Percentiles rank a stretch among this genome's conserved stretches.
These are phyloP conservation scores for Torulaspora franciscae DNA, from an alignment of 805 yeast genomes.

Conservation along the genomic window DNA sequence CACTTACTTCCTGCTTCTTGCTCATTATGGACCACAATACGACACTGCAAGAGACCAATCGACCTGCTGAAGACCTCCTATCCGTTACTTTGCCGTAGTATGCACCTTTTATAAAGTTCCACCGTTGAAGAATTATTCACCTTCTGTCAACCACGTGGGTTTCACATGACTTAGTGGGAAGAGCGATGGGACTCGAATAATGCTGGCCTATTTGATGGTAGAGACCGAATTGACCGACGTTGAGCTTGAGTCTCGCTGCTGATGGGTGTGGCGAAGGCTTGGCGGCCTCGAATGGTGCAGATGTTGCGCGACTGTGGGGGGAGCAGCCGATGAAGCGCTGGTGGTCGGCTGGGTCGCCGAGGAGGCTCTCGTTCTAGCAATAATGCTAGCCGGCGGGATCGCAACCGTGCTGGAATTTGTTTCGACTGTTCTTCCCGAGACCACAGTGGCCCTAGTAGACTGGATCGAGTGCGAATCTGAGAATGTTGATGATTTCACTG, in stretches of 20 bases:
- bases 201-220: constrained; percentile 17
- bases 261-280: constrained; percentile 20
- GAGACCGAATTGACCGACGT: constrained; percentile 19
- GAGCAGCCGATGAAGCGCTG: constrained; percentile 18
- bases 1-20: neutral
- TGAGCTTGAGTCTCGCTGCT: constrained; percentile 21
- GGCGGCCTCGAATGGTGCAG: constrained; percentile 17
- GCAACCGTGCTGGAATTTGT: constrained; percentile 64
- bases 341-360: constrained; percentile 18
- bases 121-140: neutral
- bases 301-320: constrained; percentile 16
- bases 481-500: constrained; percentile 37
- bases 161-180: constrained; percentile 2
- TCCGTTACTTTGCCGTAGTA: neutral
- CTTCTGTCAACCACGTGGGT: constrained; percentile 4
- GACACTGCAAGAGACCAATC: neutral
- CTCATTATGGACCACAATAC: neutral
- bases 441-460: constrained; percentile 36
- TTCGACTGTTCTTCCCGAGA: constrained; percentile 38
- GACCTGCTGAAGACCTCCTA: neutral
- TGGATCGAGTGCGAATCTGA: constrained; percentile 35
- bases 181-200: neutral
- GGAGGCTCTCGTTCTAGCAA: constrained; percentile 45
- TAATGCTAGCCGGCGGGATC: constrained; percentile 67
- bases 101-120: neutral